phyloP scores from a whole-genome alignment of 805 yeast genomes.

The Ogataea populi-albae region DNA sequence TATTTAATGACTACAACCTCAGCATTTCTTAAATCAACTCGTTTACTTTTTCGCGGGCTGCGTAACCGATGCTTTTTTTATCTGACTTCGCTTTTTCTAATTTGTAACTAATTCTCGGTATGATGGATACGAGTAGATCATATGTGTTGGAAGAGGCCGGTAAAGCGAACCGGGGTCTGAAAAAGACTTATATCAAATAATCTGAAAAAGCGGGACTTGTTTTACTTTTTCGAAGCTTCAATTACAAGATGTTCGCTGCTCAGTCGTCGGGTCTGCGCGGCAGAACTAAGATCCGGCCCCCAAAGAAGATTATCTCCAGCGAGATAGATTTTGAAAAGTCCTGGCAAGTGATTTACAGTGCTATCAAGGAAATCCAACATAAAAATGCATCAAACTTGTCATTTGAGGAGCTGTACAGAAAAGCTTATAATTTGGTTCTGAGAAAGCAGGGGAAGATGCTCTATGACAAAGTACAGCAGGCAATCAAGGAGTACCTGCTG shows the following conservation, averaged over 20 bases:
- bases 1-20: no score
- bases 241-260: conserved; percentile 16
- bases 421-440: conserved; percentile 73
- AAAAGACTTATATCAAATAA: no score
- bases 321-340: conserved; percentile 58
- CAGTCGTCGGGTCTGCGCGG: conserved; percentile 33
- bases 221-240: no score
- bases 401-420: conserved; percentile 78
- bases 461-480: conserved; percentile 55
- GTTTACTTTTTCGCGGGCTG: conserved; percentile 10
- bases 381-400: conserved; percentile 72
- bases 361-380: conserved; percentile 67
- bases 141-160: no score
- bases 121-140: no score
- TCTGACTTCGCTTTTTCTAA: conserved; percentile 2
- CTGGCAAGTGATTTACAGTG: conserved; percentile 64
- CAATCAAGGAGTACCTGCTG: conserved; percentile 48
- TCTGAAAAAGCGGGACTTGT: no score
- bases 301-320: conserved; percentile 43
- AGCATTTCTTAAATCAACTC: neutral
- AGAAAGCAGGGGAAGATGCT: conserved; percentile 63
- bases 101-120: neutral
- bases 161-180: no score
- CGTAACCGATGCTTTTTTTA: conserved; percentile 7
- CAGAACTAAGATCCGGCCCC: conserved; percentile 59